Conservation (phyloP, 2,329 filamentous ascomycete genomes). For the Colletotrichum noveboracense region DNA sequence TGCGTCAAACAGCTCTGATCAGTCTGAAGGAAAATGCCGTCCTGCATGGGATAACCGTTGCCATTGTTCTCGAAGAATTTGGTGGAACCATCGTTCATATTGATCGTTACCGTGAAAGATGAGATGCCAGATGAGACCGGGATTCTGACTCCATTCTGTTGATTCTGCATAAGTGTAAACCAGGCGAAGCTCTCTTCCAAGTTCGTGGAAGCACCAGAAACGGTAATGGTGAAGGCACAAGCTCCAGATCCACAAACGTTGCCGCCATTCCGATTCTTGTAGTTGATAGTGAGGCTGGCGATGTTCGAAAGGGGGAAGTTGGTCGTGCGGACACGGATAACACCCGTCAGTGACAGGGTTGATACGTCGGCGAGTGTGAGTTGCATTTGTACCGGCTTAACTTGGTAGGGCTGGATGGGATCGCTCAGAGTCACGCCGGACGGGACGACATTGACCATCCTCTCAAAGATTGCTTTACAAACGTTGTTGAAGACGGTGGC, state of each 20-base stretch:
- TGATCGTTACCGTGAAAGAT: constrained; percentile 61
- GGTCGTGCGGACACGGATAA: constrained; percentile 63
- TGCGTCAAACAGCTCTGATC: constrained; percentile 61
- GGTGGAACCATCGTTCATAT: constrained; percentile 49
- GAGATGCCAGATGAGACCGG: constrained; percentile 64
- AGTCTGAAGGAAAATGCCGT: constrained; percentile 59
- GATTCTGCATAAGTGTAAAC: constrained; percentile 49
- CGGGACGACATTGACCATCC: constrained; percentile 68
- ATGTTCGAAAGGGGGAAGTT: constrained; percentile 46
- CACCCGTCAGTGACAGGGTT: constrained; percentile 55
- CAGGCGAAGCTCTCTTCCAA: constrained; percentile 67
- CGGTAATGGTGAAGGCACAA: constrained; percentile 50
- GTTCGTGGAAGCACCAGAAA: constrained; percentile 55
- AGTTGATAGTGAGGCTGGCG: constrained; percentile 54
- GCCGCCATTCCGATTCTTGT: constrained; percentile 60
- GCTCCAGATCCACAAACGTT: constrained; percentile 44
- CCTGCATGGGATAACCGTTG: constrained; percentile 57
- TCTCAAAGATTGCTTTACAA: constrained; percentile 59
- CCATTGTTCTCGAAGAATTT: constrained; percentile 62
- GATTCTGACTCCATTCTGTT: constrained; percentile 37
- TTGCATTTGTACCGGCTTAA: constrained; percentile 65
- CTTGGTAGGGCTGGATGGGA: constrained; percentile 58
- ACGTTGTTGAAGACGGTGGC: constrained; percentile 47
- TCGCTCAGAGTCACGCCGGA: constrained; percentile 53
- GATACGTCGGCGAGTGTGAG: constrained; percentile 57